Percentiles rank a stretch among this genome's conserved stretches.
Evolutionary conservation across 1,284 basidiomycete genomes (phyloP).

Genomic region (Somion occarium): DNA sequence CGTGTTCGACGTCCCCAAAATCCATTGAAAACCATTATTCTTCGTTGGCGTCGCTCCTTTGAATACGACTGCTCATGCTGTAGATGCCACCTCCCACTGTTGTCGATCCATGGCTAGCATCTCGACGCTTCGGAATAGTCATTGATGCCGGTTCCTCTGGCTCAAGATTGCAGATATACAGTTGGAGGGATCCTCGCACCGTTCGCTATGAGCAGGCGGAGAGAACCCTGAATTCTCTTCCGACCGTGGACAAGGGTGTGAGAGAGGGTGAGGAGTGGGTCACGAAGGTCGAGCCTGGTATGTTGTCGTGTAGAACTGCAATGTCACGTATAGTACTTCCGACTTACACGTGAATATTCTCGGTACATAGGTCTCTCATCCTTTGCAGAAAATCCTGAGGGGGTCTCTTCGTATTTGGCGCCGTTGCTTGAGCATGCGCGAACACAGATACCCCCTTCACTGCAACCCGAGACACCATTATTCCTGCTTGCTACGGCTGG

Average conservation of each 20-base stretch:
- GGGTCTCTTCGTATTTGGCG: conserved; percentile 71
- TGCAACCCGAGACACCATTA: conserved; percentile 81
- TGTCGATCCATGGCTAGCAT: conserved; percentile 66
- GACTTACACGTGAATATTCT: not conserved
- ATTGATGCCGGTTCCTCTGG: conserved; percentile 98
- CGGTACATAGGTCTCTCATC: conserved; percentile 76
- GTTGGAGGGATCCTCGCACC: conserved; percentile 83
- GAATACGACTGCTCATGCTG: conserved; percentile 8
- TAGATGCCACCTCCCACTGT: conserved; percentile 70
- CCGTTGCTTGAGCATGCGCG: conserved; percentile 85
- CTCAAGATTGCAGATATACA: conserved; percentile 94
- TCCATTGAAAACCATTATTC: not conserved
- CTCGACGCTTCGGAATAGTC: conserved; percentile 89
- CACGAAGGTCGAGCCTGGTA: conserved; percentile 90
- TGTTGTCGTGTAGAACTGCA: too few species aligned
- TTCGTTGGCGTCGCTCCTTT: not conserved
- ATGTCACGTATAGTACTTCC: too few species aligned
- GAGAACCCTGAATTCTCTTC: conserved; percentile 49
- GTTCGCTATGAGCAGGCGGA: conserved; percentile 42
- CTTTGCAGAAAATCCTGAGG: conserved; percentile 66
- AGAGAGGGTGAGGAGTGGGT: conserved; percentile 82
- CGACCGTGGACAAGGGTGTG: conserved; percentile 90
- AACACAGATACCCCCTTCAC: conserved; percentile 79
- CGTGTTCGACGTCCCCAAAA: not conserved
- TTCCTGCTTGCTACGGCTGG: conserved; percentile 97